Base-by-base conservation (phyloP, 2,329 filamentous ascomycete genomes). In the Paraphaeosphaeria minitans region DNA sequence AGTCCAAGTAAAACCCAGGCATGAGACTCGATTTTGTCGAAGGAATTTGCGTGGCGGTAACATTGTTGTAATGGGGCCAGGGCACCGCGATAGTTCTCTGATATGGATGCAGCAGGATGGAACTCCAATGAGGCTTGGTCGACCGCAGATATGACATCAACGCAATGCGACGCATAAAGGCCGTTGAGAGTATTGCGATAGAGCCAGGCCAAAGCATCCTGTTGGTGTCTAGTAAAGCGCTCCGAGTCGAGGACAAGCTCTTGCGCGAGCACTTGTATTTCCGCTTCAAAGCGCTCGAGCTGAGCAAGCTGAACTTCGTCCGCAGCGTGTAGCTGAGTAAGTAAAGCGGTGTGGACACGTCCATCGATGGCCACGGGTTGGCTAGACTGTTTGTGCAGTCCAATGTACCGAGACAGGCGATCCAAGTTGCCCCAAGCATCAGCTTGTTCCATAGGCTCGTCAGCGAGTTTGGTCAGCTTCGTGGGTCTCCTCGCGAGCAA, bases 1-100 rank as follows among this genome's bases (percentile, higher is more conserved):
- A 93, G 77, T 1, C 91, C 89, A 60, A 97, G 87, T 52, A 89
- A 83, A 29, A 93, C 83, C 87, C 93, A 95, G 5, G 90, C 89
- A 22, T 70, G 53, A 5, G 73, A 62, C 21, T 89, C 52, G 7
- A 65, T 47, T 1, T 37, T 29, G 46, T 47, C 21, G 49, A 35
- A 31, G 43, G 56, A 21, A 47, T 21, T 33, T 19, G 21, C 33
- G 19, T 35, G 24, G 12, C 41, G 37, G 43, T 56, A 60, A 33
- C 61, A 67, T 10, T 59, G 55, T 46, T 59, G 35, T 14, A 72
- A 60, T 2, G 63, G 56, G n/a, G 59, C 21, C 9, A 73, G 65
- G 77, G 64, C 55, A 49, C 63, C 27, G 60, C 70, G 60, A 82
- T 81, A 70, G 76, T 14, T 19, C 3, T 66, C 55, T 12, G 61